Percentiles rank a stretch among this genome's conserved stretches.
These are phyloP conservation scores for Mycena amicta DNA, from an alignment of 768 basidiomycete genomes.

Conservation along the genomic window DNA sequence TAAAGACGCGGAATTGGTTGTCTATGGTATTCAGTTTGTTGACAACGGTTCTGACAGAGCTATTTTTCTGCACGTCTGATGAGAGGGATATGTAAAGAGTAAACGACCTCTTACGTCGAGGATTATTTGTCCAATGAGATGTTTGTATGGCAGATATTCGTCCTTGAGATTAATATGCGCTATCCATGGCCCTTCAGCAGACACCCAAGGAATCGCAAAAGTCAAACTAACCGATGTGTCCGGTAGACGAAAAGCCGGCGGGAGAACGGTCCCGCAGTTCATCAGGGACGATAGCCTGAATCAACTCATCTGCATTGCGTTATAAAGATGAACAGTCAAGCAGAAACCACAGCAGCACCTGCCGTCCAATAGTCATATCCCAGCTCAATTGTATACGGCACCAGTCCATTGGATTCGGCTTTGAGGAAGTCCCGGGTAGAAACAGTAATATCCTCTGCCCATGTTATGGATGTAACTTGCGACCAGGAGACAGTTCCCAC, in stretches of 20 bases:
- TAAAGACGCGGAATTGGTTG: slow-evolving; percentile 86
- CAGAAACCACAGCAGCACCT: slow-evolving; percentile 44
- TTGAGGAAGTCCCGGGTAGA: slow-evolving; percentile 59
- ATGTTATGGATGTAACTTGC: slow-evolving; percentile 4
- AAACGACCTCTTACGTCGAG: slow-evolving; percentile 67
- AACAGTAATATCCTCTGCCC: slow-evolving; percentile 69
- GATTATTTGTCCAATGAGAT: slow-evolving; percentile 89
- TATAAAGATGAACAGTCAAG: neutral
- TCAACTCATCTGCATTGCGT: slow-evolving; percentile 69
- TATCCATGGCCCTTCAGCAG: slow-evolving; percentile 30
- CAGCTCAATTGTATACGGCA: slow-evolving; percentile 62
- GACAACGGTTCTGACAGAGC: slow-evolving; percentile 80
- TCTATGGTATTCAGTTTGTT: slow-evolving; percentile 92
- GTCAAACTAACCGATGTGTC: slow-evolving; percentile 77
- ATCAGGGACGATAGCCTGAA: slow-evolving; percentile 81
- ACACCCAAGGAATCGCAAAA: slow-evolving; percentile 5
- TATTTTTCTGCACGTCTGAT: slow-evolving; percentile 73
- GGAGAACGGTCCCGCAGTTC: slow-evolving; percentile 79
- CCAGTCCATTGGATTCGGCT: slow-evolving; percentile 56
- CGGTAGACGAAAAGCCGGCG: slow-evolving; percentile 82
- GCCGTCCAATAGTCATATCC: slow-evolving; percentile 90
- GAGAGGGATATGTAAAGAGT: neutral
- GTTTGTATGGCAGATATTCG: slow-evolving; percentile 89
- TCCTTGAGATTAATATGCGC: slow-evolving; percentile 91
- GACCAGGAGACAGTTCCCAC: slow-evolving; percentile 40